Conservation (phyloP, 75 land plant species). For the Adiantum capillusveneris region DNA sequence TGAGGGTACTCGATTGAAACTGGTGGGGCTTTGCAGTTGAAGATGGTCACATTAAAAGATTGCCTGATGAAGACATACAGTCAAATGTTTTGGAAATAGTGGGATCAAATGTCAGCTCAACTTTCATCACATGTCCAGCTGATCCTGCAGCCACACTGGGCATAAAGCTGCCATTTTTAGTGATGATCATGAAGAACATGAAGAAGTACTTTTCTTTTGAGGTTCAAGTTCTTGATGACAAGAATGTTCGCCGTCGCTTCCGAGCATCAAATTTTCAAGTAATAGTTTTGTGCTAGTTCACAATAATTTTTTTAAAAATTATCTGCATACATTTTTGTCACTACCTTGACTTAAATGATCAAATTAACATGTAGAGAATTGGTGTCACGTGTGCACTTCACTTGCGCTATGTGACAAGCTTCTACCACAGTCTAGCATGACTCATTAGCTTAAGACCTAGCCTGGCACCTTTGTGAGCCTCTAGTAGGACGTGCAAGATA, state of each 20-base stretch:
- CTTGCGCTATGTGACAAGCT: too few relatives aligned
- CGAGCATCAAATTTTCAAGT: constrained; percentile 96
- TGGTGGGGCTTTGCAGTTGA: constrained; percentile 43
- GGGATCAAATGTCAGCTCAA: constrained; percentile 87
- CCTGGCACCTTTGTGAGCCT: too few relatives aligned
- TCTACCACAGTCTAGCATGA: too few relatives aligned
- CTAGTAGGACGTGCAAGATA: too few relatives aligned
- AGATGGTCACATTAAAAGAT: constrained; percentile 84
- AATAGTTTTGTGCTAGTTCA: constrained; percentile 3
- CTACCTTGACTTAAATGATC: too few relatives aligned
- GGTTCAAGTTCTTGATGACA: constrained; percentile 94
- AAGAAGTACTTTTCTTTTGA: constrained; percentile 95
- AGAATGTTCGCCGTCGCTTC: constrained; percentile 90
- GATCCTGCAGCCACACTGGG: constrained; percentile 84
- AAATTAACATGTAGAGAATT: too few relatives aligned
- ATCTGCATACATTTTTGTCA: too few relatives aligned
- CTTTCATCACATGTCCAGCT: constrained; percentile 83
- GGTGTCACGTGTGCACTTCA: too few relatives aligned
- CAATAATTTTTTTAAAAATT: too few relatives aligned
- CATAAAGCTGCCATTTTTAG: constrained; percentile 86
- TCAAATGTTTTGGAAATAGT: constrained; percentile 87
- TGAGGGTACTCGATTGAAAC: not conserved
- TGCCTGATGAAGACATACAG: constrained; percentile 90
- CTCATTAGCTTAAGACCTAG: too few relatives aligned
- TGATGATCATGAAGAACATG: constrained; percentile 87